Evolutionary conservation across 2,329 filamentous ascomycete species (phyloP).

Genomic region (Hymenoscyphus occultus): DNA sequence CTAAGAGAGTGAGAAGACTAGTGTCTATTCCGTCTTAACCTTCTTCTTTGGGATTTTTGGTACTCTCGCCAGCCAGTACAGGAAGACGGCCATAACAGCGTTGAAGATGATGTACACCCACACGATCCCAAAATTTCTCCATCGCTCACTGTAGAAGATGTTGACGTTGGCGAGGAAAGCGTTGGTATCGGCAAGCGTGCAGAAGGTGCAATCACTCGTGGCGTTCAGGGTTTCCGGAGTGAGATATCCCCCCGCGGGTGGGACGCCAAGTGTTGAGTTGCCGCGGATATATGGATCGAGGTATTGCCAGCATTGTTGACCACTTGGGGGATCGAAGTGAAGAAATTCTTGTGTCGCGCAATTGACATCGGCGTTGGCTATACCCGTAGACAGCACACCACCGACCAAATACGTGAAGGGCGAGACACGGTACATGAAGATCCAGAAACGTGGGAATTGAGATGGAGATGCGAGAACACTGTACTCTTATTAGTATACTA

Average conservation of each 20-base stretch:
- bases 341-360: conserved; percentile 70
- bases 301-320: conserved; percentile 59
- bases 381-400: conserved; percentile 66
- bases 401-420: conserved; percentile 80
- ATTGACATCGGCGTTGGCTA: conserved; percentile 62
- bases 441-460: conserved; percentile 71
- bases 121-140: conserved; percentile 66
- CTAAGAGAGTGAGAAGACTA: neutral
- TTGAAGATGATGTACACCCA: conserved; percentile 49
- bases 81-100: conserved; percentile 46
- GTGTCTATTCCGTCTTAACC: conserved; percentile 4
- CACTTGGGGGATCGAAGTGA: conserved; percentile 55
- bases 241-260: conserved; percentile 9
- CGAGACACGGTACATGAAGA: conserved; percentile 78
- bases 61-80: conserved; percentile 52
- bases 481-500: neutral
- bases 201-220: conserved; percentile 53
- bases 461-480: conserved; percentile 62
- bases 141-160: conserved; percentile 56
- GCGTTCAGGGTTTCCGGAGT: conserved; percentile 41
- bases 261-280: neutral
- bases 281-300: conserved; percentile 50
- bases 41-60: conserved; percentile 37
- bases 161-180: conserved; percentile 52
- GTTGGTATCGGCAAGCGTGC: conserved; percentile 44